phyloP scores from a whole-genome alignment of 148 eudicot species.

The Oxyria digyna region DNA sequence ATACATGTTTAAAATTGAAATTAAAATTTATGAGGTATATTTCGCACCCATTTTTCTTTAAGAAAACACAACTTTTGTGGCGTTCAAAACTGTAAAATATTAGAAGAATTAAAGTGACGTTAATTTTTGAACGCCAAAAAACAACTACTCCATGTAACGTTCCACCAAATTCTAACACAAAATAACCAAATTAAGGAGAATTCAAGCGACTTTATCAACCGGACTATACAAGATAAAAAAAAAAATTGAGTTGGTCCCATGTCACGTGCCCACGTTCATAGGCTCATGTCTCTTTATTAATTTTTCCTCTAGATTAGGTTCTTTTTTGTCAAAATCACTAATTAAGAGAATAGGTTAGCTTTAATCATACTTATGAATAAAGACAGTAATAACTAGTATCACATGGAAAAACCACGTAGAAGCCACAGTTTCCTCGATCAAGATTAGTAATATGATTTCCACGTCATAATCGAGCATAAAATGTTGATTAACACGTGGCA shows the following conservation, averaged over 20 bases:
- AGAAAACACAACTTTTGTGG: too few relatives aligned
- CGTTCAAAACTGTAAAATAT: too few relatives aligned
- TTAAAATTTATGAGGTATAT: too few relatives aligned
- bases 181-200: too few relatives aligned
- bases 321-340: neutral
- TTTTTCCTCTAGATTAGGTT: neutral
- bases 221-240: too few relatives aligned
- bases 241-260: neutral
- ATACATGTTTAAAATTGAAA: too few relatives aligned
- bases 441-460: neutral
- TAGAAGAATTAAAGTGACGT: too few relatives aligned
- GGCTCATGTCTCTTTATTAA: neutral
- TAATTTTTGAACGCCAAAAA: too few relatives aligned
- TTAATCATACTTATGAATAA: neutral
- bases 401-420: neutral
- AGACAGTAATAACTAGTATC: neutral
- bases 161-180: too few relatives aligned
- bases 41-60: too few relatives aligned
- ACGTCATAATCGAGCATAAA: neutral
- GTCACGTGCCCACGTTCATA: slow-evolving; percentile 3
- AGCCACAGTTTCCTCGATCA: neutral
- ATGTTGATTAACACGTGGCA: neutral
- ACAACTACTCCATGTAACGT: too few relatives aligned
- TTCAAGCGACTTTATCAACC: too few relatives aligned
- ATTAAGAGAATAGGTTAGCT: neutral